phyloP scores from a whole-genome alignment of 2,329 filamentous ascomycete genomes.

The Ophiostoma sp. region DNA sequence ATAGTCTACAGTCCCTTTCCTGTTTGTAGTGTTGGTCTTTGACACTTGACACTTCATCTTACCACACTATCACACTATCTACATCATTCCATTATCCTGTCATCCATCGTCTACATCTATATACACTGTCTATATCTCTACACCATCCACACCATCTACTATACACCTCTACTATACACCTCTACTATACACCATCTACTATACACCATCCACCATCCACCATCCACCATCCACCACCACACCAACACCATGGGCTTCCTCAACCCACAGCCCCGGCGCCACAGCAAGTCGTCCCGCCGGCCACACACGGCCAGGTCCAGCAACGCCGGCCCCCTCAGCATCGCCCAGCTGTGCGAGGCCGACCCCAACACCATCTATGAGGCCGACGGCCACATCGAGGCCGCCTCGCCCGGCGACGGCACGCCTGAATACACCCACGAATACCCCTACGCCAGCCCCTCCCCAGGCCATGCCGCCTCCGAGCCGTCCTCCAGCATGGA shows the following conservation, averaged over 20 bases:
- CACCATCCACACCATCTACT: too few species aligned
- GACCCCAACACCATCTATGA: neutral
- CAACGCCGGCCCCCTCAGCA: neutral
- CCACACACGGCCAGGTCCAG: neutral
- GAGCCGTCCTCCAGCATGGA: slow-evolving; percentile 17
- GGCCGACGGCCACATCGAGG: neutral
- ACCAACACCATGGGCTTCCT: slow-evolving; percentile 18
- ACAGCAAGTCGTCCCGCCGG: slow-evolving; percentile 8
- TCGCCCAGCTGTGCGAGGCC: slow-evolving; percentile 1
- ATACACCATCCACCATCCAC: neutral
- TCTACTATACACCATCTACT: too few species aligned
- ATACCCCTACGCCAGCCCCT: slow-evolving; percentile 27
- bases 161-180: too few species aligned
- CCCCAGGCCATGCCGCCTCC: slow-evolving; percentile 27
- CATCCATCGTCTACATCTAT: too few species aligned
- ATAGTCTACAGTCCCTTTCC: neutral
- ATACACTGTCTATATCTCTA: too few species aligned
- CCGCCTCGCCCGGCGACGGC: neutral
- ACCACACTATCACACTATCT: too few species aligned
- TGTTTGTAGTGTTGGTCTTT: too few species aligned
- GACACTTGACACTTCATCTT: too few species aligned
- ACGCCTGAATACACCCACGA: slow-evolving; percentile 28
- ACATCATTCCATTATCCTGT: too few species aligned
- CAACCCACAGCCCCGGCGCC: slow-evolving; percentile 17
- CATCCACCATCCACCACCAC: neutral